These are phyloP conservation scores for Solanum etuberosum DNA, from an alignment of 257 asterid species.

Conservation along the genomic window DNA sequence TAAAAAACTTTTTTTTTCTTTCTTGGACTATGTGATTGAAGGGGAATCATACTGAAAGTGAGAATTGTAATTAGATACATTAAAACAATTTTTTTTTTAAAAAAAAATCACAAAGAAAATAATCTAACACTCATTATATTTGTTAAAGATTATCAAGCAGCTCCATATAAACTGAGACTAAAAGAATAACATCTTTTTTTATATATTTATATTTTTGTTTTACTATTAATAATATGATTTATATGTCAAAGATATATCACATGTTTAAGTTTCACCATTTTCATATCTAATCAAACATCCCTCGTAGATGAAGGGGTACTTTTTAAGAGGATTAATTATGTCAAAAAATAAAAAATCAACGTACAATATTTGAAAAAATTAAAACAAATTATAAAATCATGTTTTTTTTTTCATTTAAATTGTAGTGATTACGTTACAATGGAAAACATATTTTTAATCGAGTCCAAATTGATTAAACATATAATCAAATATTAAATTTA, in stretches of 20 bases:
- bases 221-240: too few relatives aligned
- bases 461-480: background rate
- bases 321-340: background rate
- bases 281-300: background rate
- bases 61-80: background rate
- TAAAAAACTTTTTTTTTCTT: too few relatives aligned
- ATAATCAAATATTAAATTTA: background rate
- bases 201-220: too few relatives aligned
- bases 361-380: background rate
- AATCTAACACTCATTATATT: background rate
- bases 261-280: background rate
- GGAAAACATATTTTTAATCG: too few relatives aligned
- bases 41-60: background rate
- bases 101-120: background rate
- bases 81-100: too few relatives aligned
- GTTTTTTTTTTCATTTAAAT: background rate
- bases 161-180: too few relatives aligned
- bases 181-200: too few relatives aligned
- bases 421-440: background rate
- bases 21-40: background rate
- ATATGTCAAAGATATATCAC: too few relatives aligned
- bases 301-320: background rate
- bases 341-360: background rate
- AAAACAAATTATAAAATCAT: background rate
- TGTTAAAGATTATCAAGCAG: background rate